Percentiles rank a stretch among this genome's conserved stretches.
Conservation (phyloP, 176 grass and related monocot genomes). For the Carex myosuroides region DNA sequence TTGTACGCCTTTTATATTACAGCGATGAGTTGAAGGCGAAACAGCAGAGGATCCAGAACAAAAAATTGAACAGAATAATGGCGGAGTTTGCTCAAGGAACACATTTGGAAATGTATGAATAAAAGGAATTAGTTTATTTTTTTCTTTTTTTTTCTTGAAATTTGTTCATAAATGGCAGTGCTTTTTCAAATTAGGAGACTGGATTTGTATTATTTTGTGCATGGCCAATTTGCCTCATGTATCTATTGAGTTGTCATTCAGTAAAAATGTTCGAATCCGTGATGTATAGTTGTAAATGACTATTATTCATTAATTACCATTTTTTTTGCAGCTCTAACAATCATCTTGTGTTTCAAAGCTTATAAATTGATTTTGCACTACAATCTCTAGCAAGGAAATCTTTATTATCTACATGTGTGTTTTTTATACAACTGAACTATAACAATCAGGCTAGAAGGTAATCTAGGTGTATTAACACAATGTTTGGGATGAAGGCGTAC, state of each 20-base stretch:
- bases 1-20: not conserved
- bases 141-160: slow-evolving; percentile 14
- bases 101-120: slow-evolving; percentile 51
- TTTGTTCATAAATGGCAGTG: slow-evolving; percentile 8
- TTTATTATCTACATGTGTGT: not conserved
- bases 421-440: not conserved
- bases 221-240: slow-evolving; percentile 44
- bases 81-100: slow-evolving; percentile 48
- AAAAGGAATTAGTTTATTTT: slow-evolving; percentile 27
- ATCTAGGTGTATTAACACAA: too few relatives aligned
- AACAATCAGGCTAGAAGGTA: not conserved
- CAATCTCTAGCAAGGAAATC: not conserved
- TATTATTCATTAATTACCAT: slow-evolving; percentile 7
- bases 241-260: slow-evolving; percentile 22
- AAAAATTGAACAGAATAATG: slow-evolving; percentile 86
- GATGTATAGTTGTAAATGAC: slow-evolving; percentile 2
- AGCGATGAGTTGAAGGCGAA: slow-evolving; percentile 68
- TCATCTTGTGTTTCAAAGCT: not conserved
- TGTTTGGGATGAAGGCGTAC: too few relatives aligned
- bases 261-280: slow-evolving; percentile 25
- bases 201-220: slow-evolving; percentile 45
- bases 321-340: not conserved
- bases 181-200: slow-evolving; percentile 24
- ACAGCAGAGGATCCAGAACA: slow-evolving; percentile 66
- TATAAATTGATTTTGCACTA: not conserved